These are phyloP conservation scores for Trichoderma gracile DNA, from an alignment of 2,329 filamentous ascomycete genomes.

Conservation along the genomic window DNA sequence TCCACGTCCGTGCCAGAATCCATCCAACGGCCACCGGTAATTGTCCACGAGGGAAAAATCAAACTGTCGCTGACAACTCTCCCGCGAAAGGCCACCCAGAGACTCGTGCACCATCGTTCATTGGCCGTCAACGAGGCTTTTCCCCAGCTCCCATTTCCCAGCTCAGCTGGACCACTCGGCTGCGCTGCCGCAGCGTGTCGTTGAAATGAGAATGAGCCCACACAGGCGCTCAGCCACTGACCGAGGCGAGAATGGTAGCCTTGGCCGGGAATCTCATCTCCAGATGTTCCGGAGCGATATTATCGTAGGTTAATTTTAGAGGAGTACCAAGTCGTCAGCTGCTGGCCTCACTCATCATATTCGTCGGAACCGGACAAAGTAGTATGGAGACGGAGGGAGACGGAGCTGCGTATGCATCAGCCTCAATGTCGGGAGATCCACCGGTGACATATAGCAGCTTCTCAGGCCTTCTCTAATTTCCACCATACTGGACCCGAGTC, in stretches of 20 bases:
- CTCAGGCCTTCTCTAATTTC: constrained; percentile 10
- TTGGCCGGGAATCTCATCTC: background rate
- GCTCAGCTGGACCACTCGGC: constrained; percentile 22
- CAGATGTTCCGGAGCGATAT: constrained; percentile 11
- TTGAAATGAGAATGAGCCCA: constrained; percentile 22
- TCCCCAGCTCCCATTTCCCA: background rate
- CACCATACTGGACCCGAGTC: constrained; percentile 4
- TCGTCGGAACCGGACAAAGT: background rate
- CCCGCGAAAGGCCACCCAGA: constrained; percentile 2
- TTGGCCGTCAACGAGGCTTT: background rate
- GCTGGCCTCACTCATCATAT: background rate
- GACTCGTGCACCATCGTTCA: constrained; percentile 16
- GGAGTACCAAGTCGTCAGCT: constrained; percentile 3
- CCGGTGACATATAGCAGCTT: constrained; percentile 7
- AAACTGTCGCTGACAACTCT: background rate
- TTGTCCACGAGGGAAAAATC: background rate
- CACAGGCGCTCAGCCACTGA: background rate
- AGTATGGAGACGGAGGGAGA: background rate
- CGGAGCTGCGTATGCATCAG: background rate
- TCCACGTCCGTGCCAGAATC: background rate
- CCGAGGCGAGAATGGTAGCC: background rate
- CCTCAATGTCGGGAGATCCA: constrained; percentile 20
- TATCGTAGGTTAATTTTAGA: constrained; percentile 10
- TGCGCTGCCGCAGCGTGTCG: constrained; percentile 9
- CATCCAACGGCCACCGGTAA: constrained; percentile 11